Conservation (phyloP, 192 early-diverging fungal species). For the Coemansia sp. region DNA sequence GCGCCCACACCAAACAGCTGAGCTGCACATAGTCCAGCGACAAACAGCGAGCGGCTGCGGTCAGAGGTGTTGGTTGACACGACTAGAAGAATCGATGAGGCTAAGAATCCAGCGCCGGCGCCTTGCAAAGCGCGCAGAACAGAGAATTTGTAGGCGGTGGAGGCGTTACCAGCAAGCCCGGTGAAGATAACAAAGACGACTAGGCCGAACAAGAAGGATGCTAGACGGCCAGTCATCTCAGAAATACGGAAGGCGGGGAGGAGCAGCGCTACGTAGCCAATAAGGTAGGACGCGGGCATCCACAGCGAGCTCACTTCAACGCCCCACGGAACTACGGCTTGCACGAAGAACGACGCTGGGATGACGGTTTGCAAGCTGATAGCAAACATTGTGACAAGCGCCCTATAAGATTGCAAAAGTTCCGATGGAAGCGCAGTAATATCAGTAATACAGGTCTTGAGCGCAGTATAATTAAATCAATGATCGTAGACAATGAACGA, state of each 20-base stretch:
- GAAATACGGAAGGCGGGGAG: conserved; percentile 36
- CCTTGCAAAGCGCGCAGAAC: conserved; percentile 47
- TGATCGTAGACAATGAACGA: not conserved
- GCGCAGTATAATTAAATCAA: conserved; percentile 5
- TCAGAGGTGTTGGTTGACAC: conserved; percentile 25
- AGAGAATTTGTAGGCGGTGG: conserved; percentile 23
- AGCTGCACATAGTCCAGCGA: conserved; percentile 26
- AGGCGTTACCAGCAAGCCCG: conserved; percentile 22
- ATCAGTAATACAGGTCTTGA: not conserved
- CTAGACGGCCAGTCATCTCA: conserved; percentile 28
- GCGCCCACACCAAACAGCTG: conserved; percentile 47
- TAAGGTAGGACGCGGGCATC: conserved; percentile 48
- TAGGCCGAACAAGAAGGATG: conserved; percentile 36
- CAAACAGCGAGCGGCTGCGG: conserved; percentile 34
- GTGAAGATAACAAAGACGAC: conserved; percentile 36
- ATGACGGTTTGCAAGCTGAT: conserved; percentile 25
- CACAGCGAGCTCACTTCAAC: conserved; percentile 48
- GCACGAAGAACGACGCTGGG: conserved; percentile 45
- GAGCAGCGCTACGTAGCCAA: conserved; percentile 38
- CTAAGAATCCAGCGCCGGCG: conserved; percentile 35
- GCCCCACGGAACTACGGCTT: conserved; percentile 41
- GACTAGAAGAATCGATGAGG: conserved; percentile 16
- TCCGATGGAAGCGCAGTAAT: not conserved
- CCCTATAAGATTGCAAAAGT: conserved; percentile 14
- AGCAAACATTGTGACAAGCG: conserved; percentile 26